These are phyloP conservation scores for Paracoccidioides brasiliensis DNA, from an alignment of 2,329 filamentous ascomycete genomes.

Conservation along the genomic window DNA sequence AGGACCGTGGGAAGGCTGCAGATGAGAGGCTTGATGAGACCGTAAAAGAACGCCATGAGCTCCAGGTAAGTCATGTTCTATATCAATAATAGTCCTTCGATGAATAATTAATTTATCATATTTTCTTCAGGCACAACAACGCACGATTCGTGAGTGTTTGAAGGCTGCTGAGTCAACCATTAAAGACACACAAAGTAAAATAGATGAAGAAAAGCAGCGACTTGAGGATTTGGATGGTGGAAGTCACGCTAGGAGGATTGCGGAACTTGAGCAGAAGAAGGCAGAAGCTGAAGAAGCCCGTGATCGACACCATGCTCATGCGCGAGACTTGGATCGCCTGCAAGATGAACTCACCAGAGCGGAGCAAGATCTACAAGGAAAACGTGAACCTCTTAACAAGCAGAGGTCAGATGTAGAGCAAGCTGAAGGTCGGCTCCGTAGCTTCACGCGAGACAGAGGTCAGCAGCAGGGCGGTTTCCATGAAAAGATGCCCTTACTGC, in stretches of 20 bases:
- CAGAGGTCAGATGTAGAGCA: conserved; percentile 44
- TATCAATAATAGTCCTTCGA: neutral
- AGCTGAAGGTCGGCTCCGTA: conserved; percentile 39
- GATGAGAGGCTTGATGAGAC: conserved; percentile 42
- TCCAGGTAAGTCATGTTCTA: conserved; percentile 30
- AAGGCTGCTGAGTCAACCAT: conserved; percentile 38
- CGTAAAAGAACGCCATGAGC: conserved; percentile 40
- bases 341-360: conserved; percentile 25
- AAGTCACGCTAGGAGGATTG: conserved; percentile 48
- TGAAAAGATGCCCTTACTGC: conserved; percentile 46
- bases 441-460: conserved; percentile 44
- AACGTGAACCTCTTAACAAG: conserved; percentile 15
- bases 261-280: conserved; percentile 47
- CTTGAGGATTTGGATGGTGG: conserved; percentile 59
- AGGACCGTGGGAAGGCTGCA: conserved; percentile 35
- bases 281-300: conserved; percentile 35
- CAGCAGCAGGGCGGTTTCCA: conserved; percentile 54
- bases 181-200: conserved; percentile 30
- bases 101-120: conserved; percentile 6
- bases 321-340: conserved; percentile 22
- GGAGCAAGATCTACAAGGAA: conserved; percentile 18
- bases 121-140: conserved; percentile 44
- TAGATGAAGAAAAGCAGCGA: conserved; percentile 38
- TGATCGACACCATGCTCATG: conserved; percentile 30
- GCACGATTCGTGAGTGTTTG: conserved; percentile 49